A percentile compares a stretch with the other conserved stretches of the same genome.
These are phyloP conservation scores for Dacryopinax spathularia DNA, from an alignment of 768 basidiomycete species.

Conservation along the genomic window DNA sequence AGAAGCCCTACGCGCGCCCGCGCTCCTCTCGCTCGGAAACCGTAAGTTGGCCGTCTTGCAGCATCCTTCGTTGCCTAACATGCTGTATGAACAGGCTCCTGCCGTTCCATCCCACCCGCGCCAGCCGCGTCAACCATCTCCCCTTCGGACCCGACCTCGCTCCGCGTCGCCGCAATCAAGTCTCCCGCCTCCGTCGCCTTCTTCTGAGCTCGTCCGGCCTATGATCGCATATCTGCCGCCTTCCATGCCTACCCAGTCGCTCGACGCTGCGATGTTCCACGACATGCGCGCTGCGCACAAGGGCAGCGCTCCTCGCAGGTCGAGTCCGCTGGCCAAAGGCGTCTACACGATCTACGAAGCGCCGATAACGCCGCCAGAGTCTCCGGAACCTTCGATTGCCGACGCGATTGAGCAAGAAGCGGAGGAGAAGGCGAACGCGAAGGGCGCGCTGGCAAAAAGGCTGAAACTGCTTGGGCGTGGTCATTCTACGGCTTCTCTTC, in stretches of 20 bases:
- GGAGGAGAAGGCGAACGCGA: not conserved
- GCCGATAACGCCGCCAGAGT: not conserved
- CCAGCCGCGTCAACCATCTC: conserved; percentile 2
- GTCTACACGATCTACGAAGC: not conserved
- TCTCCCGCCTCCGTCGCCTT: not conserved
- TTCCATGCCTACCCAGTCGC: not conserved
- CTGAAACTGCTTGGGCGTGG: not conserved
- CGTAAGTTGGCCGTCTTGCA: not conserved
- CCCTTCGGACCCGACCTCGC: not conserved
- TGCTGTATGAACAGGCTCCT: not conserved
- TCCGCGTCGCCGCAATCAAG: not conserved
- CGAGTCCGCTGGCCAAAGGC: not conserved
- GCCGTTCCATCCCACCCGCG: not conserved
- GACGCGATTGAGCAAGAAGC: not conserved
- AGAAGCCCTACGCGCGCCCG: not conserved
- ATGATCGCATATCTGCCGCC: not conserved
- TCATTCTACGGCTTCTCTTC: not conserved
- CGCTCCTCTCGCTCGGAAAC: not conserved
- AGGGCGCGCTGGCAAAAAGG: not conserved
- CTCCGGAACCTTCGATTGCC: not conserved
- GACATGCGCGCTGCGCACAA: not conserved
- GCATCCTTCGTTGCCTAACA: not conserved
- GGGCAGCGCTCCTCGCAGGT: not conserved
- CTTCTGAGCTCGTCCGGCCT: not conserved
- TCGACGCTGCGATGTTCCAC: not conserved